Base-by-base conservation (phyloP, 176 grass and related monocot genomes). In the Phyllostachys edulis region DNA sequence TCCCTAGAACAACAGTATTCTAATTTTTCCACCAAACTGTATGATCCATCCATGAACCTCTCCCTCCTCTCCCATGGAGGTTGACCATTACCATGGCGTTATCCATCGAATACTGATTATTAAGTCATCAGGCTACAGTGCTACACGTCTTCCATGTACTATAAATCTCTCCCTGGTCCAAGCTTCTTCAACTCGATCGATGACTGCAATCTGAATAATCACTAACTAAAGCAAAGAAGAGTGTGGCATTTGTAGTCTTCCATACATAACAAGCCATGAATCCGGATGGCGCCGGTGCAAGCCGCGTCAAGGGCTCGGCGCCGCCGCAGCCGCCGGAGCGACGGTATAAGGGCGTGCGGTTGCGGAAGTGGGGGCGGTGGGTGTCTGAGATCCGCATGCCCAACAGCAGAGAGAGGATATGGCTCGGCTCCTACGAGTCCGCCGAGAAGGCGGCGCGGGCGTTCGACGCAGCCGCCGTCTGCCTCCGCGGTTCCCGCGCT, bases 351-450 rank as follows among this genome's bases (percentile, higher is more conserved):
- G 87, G 87, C 56, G 87, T 88, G 24, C 87, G 87, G 5, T 37
- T 88, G 46, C 80, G 87, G 57, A 88, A 88, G 78, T 88, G 87
- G 87, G 80, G 87, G 54, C 74, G 87, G 8, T 88, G 87, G 87
- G 87, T 88, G 46, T 88, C 87, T 46, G 87, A 88, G 67, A 88
- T 88, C 86, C 80, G 87, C 56, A 79, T 88, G 87, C 87, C 87
- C 59, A 73, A 88, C 87, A 88, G 87, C 81, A 81, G 81, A 26
- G 87, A 88, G 81, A 84, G 87, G 87, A 38, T 88, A 18, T 84
- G 87, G 87, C 29, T 88, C 66, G 87, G 87, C 59, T 88, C 87
- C 38, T 84, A 88, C 67, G 59, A n/a, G 67, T 79, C 87, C 1
- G 81, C 87, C 38, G 81, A 88, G 81, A 88, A 84, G 81, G 87